Conservation (phyloP, 768 basidiomycete genomes). For the Candolleomyces eurysporus region DNA sequence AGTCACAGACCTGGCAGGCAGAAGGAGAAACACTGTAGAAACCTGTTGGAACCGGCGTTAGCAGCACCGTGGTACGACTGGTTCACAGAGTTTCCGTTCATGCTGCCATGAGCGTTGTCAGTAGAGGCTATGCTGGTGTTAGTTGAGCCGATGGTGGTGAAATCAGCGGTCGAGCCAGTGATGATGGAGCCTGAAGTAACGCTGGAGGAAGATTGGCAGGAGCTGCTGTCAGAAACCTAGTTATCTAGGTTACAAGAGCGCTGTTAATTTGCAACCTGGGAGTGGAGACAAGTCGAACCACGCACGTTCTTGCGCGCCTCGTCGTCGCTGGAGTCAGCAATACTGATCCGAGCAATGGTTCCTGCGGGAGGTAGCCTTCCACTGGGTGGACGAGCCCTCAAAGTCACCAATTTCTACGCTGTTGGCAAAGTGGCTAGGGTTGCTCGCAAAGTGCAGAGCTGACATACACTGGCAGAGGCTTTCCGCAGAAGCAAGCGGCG, state of each 20-base stretch:
- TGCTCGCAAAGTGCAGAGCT: not conserved
- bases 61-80: conserved; percentile 40
- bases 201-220: conserved; percentile 29
- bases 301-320: conserved; percentile 65
- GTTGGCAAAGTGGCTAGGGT: not conserved
- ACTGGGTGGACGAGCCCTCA: conserved; percentile 38
- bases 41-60: conserved; percentile 40
- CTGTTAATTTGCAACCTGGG: not conserved
- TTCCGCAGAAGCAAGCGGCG: conserved; percentile 56
- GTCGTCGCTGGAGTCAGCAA: conserved; percentile 49
- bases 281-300: conserved; percentile 9
- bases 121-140: conserved; percentile 15
- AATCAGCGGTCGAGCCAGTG: conserved; percentile 14
- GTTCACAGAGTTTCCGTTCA: conserved; percentile 21
- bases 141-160: conserved; percentile 10
- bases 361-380: conserved; percentile 50
- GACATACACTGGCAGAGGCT: conserved; percentile 58
- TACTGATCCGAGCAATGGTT: conserved; percentile 45
- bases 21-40: conserved; percentile 29
- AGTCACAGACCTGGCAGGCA: conserved; percentile 36
- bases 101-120: not conserved
- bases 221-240: conserved; percentile 33
- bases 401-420: conserved; percentile 65
- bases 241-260: conserved; percentile 29
- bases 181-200: conserved; percentile 15